These are phyloP conservation scores for Populus tremula DNA, from an alignment of 345 rosid genomes.

Conservation along the genomic window DNA sequence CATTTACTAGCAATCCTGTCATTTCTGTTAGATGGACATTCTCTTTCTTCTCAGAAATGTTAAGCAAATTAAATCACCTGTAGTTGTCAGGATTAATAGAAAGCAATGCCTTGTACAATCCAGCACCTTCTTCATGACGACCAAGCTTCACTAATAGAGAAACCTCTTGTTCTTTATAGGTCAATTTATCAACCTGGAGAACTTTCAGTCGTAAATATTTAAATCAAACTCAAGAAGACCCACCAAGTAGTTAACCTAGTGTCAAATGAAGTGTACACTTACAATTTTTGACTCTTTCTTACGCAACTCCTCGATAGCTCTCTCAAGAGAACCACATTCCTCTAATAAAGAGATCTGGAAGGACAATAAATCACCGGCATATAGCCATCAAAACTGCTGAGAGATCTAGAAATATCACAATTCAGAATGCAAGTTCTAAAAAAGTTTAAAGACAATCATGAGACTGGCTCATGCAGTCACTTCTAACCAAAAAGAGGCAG, in stretches of 20 bases:
- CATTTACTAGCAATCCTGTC: background rate
- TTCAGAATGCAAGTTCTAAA: background rate
- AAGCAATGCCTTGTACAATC: conserved; percentile 66
- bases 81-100: conserved; percentile 95
- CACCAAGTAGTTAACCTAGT: background rate
- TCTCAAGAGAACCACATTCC: conserved; percentile 64
- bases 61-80: conserved; percentile 49
- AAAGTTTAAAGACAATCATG: background rate
- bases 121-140: conserved; percentile 68
- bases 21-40: background rate
- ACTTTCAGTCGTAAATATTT: conserved; percentile 17
- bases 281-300: conserved; percentile 78
- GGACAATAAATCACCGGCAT: conserved; percentile 3
- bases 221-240: background rate
- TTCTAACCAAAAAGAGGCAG: background rate
- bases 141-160: conserved; percentile 76
- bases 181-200: conserved; percentile 77
- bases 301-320: conserved; percentile 79
- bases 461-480: background rate
- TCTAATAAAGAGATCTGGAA: conserved; percentile 82
- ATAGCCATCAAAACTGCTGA: background rate
- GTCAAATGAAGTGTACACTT: conserved; percentile 23
- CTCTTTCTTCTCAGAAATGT: background rate
- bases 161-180: conserved; percentile 85
- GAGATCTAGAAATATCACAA: background rate